Base-by-base conservation (phyloP, 169 alveolate genomes). In the Eimeria necatrix region DNA sequence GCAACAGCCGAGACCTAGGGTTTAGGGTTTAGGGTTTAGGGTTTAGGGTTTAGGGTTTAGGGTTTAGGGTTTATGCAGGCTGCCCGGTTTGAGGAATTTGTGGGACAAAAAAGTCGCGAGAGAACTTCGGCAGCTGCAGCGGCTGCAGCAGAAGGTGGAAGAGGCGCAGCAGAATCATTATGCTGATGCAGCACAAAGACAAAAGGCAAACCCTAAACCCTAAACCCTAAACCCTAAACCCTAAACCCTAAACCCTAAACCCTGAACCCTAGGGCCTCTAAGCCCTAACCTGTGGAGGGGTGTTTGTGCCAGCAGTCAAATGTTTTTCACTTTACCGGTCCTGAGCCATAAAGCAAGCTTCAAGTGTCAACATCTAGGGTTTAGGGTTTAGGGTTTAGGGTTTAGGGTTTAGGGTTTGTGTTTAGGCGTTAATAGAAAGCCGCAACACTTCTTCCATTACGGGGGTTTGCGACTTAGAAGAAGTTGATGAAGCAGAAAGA, bases 111-210 rank as follows among this genome's bases (percentile, higher is more conserved):
- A 76, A 16, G 56, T 60, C 86, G 4, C n/a, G n/a, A 60, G 22
- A 18, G 86, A 76, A 76, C 86, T 60, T 60, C 86, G 46, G 61
- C 86, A 76, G 56, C 61, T 32, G 26, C 61, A 32, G 86, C 24
- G 56, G 86, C 32, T 76, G 7, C 86, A 2, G 61, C 86, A 76
- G 26, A 26, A 8, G 41, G 76, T n/a, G 20, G 14, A 5, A 6
- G 86, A 68, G 94, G 51, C n/a, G 76, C 61, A 22, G 78, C 73
- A 51, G 85, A 46, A 4, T 68, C 86, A 24, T 85, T 68, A 7
- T 74, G 94, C 52, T 68, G 70, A 6, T 68, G 94, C 26, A 87
- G 85, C 20, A 64, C 68, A 26, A 68, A 85, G 46, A 71, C 94
- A 71, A 61, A 87, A 0, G 94, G 94, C 46, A 73, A 59, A n/a